Conservation (phyloP, 2,329 filamentous ascomycete species). For the Fusarium clavum region DNA sequence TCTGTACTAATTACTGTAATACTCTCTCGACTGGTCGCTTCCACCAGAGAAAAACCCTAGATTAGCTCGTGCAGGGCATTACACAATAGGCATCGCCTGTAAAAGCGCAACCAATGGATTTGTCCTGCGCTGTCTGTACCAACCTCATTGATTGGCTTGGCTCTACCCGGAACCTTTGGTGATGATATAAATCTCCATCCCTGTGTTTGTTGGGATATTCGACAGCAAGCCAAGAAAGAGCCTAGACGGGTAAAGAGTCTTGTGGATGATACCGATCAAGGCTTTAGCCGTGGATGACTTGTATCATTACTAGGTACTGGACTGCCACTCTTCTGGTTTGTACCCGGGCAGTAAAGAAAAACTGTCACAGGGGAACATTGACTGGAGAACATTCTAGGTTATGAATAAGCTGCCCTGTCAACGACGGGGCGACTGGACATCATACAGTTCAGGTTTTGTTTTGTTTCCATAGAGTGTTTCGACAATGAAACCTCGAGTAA, state of each 20-base stretch:
- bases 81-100: slow-evolving; percentile 19
- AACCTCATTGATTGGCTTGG: slow-evolving; percentile 37
- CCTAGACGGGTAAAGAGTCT: slow-evolving; percentile 33
- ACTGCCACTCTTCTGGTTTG: neutral
- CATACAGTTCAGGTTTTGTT: neutral
- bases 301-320: neutral
- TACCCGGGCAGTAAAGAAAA: neutral
- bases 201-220: slow-evolving; percentile 23
- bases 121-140: neutral
- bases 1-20: neutral
- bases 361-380: neutral
- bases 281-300: slow-evolving; percentile 3
- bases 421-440: neutral
- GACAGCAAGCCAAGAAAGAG: slow-evolving; percentile 11
- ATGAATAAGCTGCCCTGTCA: neutral
- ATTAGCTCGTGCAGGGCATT: slow-evolving; percentile 30
- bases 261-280: slow-evolving; percentile 6
- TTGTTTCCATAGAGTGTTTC: neutral
- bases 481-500: neutral
- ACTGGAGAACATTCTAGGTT: neutral
- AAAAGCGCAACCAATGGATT: slow-evolving; percentile 26
- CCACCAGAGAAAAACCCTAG: neutral
- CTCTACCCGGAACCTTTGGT: slow-evolving; percentile 19
- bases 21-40: neutral
- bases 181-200: slow-evolving; percentile 18